Evolutionary conservation across 345 rosid species (phyloP).

Genomic region (Orychophragmus violaceus): DNA sequence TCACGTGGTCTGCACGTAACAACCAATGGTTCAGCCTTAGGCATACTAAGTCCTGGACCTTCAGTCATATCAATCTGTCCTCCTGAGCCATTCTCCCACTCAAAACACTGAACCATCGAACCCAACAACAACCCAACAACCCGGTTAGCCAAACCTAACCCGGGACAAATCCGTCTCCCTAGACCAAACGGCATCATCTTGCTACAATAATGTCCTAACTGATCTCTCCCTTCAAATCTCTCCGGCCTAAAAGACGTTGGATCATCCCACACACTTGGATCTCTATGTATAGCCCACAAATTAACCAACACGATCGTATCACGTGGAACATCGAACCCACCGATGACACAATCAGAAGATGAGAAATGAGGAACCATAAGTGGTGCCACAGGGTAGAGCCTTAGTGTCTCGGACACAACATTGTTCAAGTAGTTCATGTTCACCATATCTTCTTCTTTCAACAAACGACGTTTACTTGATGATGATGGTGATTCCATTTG

Average conservation of each 20-base stretch:
- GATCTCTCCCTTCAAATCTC: conserved; percentile 30
- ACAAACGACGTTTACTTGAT: neutral
- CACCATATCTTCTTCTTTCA: conserved; percentile 28
- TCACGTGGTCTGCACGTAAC: conserved; percentile 36
- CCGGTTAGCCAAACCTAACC: conserved; percentile 32
- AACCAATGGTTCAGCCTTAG: conserved; percentile 35
- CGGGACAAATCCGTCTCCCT: conserved; percentile 49
- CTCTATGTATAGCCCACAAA: conserved; percentile 44
- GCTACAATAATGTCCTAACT: neutral
- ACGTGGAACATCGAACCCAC: conserved; percentile 36
- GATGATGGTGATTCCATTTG: neutral
- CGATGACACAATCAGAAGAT: conserved; percentile 37
- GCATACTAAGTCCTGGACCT: conserved; percentile 38
- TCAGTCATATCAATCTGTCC: conserved; percentile 39
- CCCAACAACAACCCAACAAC: conserved; percentile 37
- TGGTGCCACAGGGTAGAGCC: conserved; percentile 39
- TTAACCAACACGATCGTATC: conserved; percentile 34
- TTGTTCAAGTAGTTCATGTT: conserved; percentile 28
- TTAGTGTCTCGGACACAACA: conserved; percentile 34
- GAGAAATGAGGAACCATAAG: conserved; percentile 37
- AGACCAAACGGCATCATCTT: conserved; percentile 41
- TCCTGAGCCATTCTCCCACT: conserved; percentile 36
- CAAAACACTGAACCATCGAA: conserved; percentile 44
- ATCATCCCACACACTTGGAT: conserved; percentile 38
- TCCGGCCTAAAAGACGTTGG: conserved; percentile 37